Percentiles rank a stretch among this genome's conserved stretches.
Conservation (phyloP, 805 yeast genomes). For the Jamesozyma hellenica region DNA sequence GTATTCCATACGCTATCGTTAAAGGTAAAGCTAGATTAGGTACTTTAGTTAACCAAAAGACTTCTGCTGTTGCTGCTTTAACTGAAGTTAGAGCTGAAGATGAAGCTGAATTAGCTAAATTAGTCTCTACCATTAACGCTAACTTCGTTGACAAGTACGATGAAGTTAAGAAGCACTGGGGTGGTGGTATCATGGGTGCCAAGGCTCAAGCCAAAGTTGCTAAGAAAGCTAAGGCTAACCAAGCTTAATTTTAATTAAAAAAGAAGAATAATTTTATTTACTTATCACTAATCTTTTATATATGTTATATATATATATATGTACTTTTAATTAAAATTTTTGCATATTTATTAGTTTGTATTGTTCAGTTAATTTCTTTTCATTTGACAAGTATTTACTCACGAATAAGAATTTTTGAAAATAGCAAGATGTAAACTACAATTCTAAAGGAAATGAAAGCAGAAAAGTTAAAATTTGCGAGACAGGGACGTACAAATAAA, state of each 20-base stretch:
- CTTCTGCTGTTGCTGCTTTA: conserved; percentile 93
- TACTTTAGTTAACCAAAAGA: conserved; percentile 94
- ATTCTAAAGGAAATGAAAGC: too few species aligned
- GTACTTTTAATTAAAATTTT: neutral
- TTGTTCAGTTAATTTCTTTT: too few species aligned
- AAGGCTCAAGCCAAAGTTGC: conserved; percentile 82
- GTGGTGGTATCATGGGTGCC: conserved; percentile 97
- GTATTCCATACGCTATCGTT: conserved; percentile 96
- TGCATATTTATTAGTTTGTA: too few species aligned
- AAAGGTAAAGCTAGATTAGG: conserved; percentile 99
- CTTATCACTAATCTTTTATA: neutral
- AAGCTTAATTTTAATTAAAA: conserved; percentile 8
- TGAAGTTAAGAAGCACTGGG: conserved; percentile 97
- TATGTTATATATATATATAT: neutral
- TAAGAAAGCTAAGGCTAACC: conserved; percentile 55
- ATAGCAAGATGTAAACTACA: too few species aligned
- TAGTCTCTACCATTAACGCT: conserved; percentile 84
- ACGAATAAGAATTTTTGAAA: too few species aligned
- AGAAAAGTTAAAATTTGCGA: too few species aligned
- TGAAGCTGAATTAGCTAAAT: conserved; percentile 87
- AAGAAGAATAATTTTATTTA: neutral
- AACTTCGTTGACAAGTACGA: conserved; percentile 90
- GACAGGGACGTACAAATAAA: too few species aligned
- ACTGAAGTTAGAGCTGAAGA: conserved; percentile 93
- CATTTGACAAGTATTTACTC: too few species aligned